Base-by-base conservation (phyloP, 2,329 filamentous ascomycete species). In the Colletotrichum destructivum region DNA sequence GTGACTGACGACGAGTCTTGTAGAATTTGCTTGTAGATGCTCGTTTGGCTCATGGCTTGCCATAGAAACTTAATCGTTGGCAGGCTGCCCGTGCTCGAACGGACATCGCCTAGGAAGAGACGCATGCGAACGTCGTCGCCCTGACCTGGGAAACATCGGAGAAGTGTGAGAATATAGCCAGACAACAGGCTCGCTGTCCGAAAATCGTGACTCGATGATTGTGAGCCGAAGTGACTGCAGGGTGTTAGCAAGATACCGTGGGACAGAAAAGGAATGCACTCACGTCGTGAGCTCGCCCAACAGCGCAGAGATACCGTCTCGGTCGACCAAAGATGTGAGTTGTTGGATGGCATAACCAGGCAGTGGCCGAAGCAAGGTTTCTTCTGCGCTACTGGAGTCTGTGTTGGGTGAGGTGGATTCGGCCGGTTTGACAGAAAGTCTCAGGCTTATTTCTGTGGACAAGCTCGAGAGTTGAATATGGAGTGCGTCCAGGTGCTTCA, bases 61-160 rank as follows among this genome's bases (percentile, higher is more conserved):
- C 96, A 98, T 75, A 98, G 94, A 78, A 94, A 98, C 75, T 92
- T 92, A 69, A 96, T 91, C 0, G 93, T 91, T 0, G 94, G 92
- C 11, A 91, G 56, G 12, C 78, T 72, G 78, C 83, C 72, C 69
- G 71, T 82, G 75, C 77, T 80, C 62, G 78, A 82, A 2, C 86
- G 82, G 5, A 93, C 86, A 54, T 92, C 90, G 0, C 94, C 93
- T 51, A 96, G 87, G 78, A 96, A 98, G 0, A 98, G 85, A 84
- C 94, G 96, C 94, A 98, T 97, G 26, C 95, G 92, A 72, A 98
- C 97, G 71, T 98, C 95, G 77, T 98, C 95, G 4, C 91, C 92
- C 71, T 90, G 88, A 8, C 87, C 85, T 11, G 96, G 95, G 75
- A 98, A 98, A 76, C 95, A 95, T 70, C 93, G 90, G 4, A 98